A percentile compares a stretch with the other conserved stretches of the same genome.
These are phyloP conservation scores for Claviceps humidiphila DNA, from an alignment of 2,329 filamentous ascomycete genomes.

Conservation along the genomic window DNA sequence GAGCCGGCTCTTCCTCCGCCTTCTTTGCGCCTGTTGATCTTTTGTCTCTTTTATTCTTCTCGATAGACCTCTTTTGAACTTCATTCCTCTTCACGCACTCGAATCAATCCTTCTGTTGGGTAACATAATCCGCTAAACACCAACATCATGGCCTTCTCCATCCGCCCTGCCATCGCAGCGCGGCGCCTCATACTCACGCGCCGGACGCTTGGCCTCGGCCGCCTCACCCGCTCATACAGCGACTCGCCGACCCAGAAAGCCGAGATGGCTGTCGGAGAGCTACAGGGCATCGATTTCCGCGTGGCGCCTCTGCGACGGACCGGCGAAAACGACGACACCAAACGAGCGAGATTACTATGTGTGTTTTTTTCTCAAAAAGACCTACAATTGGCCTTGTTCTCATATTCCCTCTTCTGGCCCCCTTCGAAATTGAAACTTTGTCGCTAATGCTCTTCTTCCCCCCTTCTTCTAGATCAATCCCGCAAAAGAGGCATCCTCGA, in stretches of 20 bases:
- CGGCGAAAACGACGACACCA: conserved; percentile 75
- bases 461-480: conserved; percentile 60
- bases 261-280: conserved; percentile 73
- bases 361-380: conserved; percentile 18
- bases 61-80: not conserved
- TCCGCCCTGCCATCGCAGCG: conserved; percentile 10
- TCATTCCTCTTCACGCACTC: too few species aligned
- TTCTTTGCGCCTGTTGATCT: not conserved
- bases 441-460: not conserved
- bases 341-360: conserved; percentile 70
- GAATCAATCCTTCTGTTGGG: too few species aligned
- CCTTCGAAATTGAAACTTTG: too few species aligned
- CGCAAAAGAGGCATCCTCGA: conserved; percentile 94
- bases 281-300: conserved; percentile 74
- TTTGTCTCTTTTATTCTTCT: too few species aligned
- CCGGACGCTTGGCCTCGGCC: conserved; percentile 2
- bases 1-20: not conserved
- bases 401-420: too few species aligned
- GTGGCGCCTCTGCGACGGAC: conserved; percentile 78
- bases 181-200: not conserved
- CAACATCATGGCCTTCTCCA: conserved; percentile 6
- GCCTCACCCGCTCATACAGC: not conserved
- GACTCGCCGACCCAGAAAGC: not conserved
- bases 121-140: too few species aligned
- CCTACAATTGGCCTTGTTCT: too few species aligned